Evolutionary conservation across 176 grass and related monocot species (phyloP), one percentile per base, ranked within the genome.

Genomic region (Elaeis guineensis): DNA sequence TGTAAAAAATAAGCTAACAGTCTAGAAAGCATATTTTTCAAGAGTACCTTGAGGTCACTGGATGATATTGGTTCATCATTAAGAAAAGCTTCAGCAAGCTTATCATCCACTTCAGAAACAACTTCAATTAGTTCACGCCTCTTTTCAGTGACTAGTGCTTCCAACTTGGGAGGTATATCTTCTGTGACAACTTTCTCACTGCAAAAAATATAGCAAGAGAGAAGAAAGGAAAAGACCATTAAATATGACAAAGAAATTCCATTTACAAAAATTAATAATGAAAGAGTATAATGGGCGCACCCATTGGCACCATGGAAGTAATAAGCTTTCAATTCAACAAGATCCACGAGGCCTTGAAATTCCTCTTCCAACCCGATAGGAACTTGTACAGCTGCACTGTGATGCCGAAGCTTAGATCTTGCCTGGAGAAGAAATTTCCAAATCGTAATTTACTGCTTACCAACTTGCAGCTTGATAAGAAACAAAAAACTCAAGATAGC

Each of bases 81-180:
- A 35, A 97, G 87, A 85, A 97, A 97, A 78, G 78, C 75, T 82
- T 97, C 93, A 57, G 93, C 93, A 70, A 97, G 78, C 28, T 88
- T 73, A 75, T 97, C 93, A 67, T 97, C 93, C n/a, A 91, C 93
- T 84, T 97, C 93, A 50, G 93, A 97, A 84, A 97, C 84, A 80
- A 75, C 77, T 79, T 97, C 93, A 72, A 91, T 88, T 62, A 97
- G 82, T 78, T 97, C 93, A 53, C 84, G 84, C 35, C 92, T 71
- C 71, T 89, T 97, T 66, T 91, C 93, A 57, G 54, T 67, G 32
- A 91, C 81, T 48, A 89, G 54, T 52, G 75, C 78, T 59, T 78
- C 76, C 83, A 97, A 82, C 65, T 89, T 78, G 16, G 70, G 77
- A 70, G 87, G 87, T 26, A 97, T 52, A 62, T 97, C 92, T 24